Percentiles rank a stretch among this genome's conserved stretches.
phyloP scores from a whole-genome alignment of 1,284 basidiomycete species.

The Ustilago curta region DNA sequence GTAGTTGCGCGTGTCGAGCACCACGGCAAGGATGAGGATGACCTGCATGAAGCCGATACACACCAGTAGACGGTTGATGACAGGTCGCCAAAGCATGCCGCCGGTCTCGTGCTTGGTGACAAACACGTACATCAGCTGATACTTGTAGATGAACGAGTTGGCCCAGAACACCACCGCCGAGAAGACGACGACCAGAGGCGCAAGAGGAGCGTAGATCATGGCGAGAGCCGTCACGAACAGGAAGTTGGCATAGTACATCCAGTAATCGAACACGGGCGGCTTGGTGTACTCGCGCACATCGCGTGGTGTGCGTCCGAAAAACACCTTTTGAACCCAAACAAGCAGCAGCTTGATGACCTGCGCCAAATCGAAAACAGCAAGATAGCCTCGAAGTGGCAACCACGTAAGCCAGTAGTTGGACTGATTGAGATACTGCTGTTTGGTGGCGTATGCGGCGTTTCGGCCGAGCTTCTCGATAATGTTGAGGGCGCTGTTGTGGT shows the following conservation, averaged over 20 bases:
- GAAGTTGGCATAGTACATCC: conserved; percentile 78
- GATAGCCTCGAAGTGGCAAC: conserved; percentile 83
- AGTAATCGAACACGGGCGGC: conserved; percentile 90
- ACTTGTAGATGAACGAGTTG: conserved; percentile 66
- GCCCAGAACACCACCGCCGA: conserved; percentile 60
- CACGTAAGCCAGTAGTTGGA: conserved; percentile 69
- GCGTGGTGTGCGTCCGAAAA: conserved; percentile 94
- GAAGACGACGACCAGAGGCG: conserved; percentile 63
- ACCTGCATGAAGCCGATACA: conserved; percentile 67
- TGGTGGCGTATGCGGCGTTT: conserved; percentile 47
- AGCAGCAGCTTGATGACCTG: conserved; percentile 91
- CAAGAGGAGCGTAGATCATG: conserved; percentile 64
- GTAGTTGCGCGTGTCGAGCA: conserved; percentile 53
- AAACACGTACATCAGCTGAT: conserved; percentile 69
- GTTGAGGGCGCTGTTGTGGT: conserved; percentile 43
- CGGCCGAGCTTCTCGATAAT: conserved; percentile 50
- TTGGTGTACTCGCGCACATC: conserved; percentile 96
- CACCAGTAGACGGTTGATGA: conserved; percentile 65
- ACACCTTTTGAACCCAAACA: conserved; percentile 81
- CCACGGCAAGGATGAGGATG: conserved; percentile 61
- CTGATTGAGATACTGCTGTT: conserved; percentile 62
- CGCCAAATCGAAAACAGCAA: conserved; percentile 92
- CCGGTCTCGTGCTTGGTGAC: conserved; percentile 68
- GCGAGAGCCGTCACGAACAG: conserved; percentile 65
- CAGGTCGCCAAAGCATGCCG: conserved; percentile 66